Conservation (phyloP, 1,139 yeast genomes). For the Lodderomyces oxycetoniae region DNA sequence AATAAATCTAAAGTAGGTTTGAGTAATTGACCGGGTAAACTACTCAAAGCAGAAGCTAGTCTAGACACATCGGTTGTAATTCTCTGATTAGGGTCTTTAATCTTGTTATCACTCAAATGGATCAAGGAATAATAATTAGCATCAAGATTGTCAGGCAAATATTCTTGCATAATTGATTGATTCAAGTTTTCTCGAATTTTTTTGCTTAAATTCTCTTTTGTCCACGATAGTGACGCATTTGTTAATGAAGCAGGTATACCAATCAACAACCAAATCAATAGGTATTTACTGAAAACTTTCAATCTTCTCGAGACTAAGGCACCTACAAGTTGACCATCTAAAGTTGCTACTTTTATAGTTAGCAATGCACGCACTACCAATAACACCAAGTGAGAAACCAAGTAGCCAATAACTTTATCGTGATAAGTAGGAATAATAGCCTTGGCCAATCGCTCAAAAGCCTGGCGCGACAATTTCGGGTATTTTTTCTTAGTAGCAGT, state of each 20-base stretch:
- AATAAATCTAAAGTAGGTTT: slow-evolving; percentile 81
- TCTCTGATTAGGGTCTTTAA: slow-evolving; percentile 78
- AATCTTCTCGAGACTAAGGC: slow-evolving; percentile 72
- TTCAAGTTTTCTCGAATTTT: slow-evolving; percentile 66
- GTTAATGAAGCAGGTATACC: slow-evolving; percentile 86
- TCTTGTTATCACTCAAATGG: slow-evolving; percentile 52
- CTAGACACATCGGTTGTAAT: slow-evolving; percentile 76
- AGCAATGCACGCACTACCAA: slow-evolving; percentile 67
- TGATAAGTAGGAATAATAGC: slow-evolving; percentile 37
- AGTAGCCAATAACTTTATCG: slow-evolving; percentile 35
- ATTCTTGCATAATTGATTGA: slow-evolving; percentile 56
- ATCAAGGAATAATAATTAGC: slow-evolving; percentile 44
- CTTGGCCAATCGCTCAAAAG: slow-evolving; percentile 29
- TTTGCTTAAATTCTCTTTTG: slow-evolving; percentile 65
- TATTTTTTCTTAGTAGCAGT: slow-evolving; percentile 6
- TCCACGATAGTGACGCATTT: slow-evolving; percentile 67
- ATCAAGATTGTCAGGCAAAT: slow-evolving; percentile 58
- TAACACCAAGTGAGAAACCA: slow-evolving; percentile 55
- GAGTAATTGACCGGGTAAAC: slow-evolving; percentile 79
- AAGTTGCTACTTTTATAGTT: slow-evolving; percentile 76
- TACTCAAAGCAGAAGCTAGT: slow-evolving; percentile 66
- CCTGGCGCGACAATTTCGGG: slow-evolving; percentile 31
- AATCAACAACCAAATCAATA: slow-evolving; percentile 75
- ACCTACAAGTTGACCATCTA: slow-evolving; percentile 85
- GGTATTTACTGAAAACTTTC: slow-evolving; percentile 54